A percentile compares a stretch with the other conserved stretches of the same genome.
Evolutionary conservation across 441 rosid species (phyloP).

Genomic region (Adansonia rubrostipa): DNA sequence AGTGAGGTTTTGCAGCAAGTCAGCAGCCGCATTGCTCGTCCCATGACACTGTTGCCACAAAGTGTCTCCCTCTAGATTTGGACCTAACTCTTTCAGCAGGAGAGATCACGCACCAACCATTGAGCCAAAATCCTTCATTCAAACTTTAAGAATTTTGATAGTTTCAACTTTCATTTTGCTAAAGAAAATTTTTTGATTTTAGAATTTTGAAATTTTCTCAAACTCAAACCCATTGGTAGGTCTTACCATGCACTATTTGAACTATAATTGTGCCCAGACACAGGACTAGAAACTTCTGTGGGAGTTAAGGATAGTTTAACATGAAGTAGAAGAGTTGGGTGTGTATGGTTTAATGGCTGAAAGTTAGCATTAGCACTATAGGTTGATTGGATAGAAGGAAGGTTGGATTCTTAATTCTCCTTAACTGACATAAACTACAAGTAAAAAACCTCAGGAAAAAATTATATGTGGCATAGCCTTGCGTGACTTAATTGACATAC

Average conservation of each 20-base stretch:
- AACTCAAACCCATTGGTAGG: neutral
- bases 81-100: no score
- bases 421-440: neutral
- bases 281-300: neutral
- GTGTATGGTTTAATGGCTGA: neutral
- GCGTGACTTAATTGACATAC: neutral
- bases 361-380: neutral
- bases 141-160: no score
- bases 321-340: neutral
- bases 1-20: neutral
- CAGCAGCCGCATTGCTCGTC: neutral
- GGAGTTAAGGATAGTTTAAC: neutral
- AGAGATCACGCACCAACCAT: no score
- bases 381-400: neutral
- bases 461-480: neutral
- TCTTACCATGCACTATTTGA: neutral
- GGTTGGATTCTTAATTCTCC: neutral
- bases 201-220: neutral
- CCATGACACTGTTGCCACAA: neutral
- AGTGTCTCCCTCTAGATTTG: neutral
- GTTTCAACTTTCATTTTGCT: no score
- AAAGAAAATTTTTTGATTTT: neutral
- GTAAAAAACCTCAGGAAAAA: neutral
- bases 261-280: neutral
- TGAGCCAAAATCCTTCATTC: no score